Conservation (phyloP, 2,329 filamentous ascomycete genomes). For the Chalaropsis ovoidea region DNA sequence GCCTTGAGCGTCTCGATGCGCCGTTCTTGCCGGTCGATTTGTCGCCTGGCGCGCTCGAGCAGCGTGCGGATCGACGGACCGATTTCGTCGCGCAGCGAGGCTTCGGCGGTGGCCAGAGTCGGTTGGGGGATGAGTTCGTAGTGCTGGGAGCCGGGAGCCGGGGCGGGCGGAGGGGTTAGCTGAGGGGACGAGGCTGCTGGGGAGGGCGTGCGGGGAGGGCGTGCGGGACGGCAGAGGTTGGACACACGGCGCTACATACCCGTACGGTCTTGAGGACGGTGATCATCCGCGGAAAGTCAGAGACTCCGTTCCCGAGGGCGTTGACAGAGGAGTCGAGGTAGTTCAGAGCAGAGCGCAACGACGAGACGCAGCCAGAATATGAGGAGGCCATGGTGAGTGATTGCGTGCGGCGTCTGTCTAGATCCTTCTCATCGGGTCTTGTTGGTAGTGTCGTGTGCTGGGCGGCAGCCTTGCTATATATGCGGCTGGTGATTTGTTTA, state of each 20-base stretch:
- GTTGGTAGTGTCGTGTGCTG: neutral
- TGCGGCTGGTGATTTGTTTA: neutral
- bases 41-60: slow-evolving; percentile 68
- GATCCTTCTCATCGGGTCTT: neutral
- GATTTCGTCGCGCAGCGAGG: slow-evolving; percentile 77
- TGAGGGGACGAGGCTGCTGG: slow-evolving; percentile 30
- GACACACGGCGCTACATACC: slow-evolving; percentile 33
- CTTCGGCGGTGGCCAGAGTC: slow-evolving; percentile 69
- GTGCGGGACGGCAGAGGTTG: neutral
- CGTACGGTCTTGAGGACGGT: slow-evolving; percentile 49
- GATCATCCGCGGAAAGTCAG: slow-evolving; percentile 48
- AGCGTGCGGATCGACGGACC: slow-evolving; percentile 74
- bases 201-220: slow-evolving; percentile 82
- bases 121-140: slow-evolving; percentile 87
- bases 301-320: slow-evolving; percentile 46
- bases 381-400: slow-evolving; percentile 19
- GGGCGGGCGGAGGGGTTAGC: too few species aligned
- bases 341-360: slow-evolving; percentile 49
- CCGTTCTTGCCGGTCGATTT: slow-evolving; percentile 71
- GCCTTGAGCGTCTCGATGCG: slow-evolving; percentile 77
- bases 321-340: slow-evolving; percentile 51
- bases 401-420: neutral
- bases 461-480: too few species aligned
- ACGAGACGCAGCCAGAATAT: slow-evolving; percentile 50
- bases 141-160: too few species aligned